Evolutionary conservation across 805 yeast species (phyloP).

Genomic region (Saturnispora mendoncae): DNA sequence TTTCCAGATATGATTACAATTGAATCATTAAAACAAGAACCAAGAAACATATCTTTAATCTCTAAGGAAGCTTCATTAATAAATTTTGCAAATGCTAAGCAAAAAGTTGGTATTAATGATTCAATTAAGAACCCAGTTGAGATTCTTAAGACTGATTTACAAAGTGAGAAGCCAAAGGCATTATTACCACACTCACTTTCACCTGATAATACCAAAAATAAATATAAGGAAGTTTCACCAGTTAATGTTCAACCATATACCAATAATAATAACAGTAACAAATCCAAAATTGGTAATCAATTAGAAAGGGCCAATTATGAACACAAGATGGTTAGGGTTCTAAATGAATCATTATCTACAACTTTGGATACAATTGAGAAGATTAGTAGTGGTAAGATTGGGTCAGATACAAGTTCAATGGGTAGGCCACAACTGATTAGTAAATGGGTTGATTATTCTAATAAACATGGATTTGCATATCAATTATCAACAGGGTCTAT

Average conservation of each 20-base stretch:
- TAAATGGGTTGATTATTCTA: conserved; percentile 97
- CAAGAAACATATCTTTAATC: conserved; percentile 45
- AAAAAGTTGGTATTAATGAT: conserved; percentile 45
- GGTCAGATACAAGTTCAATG: conserved; percentile 10
- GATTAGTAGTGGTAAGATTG: conserved; percentile 21
- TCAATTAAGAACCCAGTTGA: conserved; percentile 55
- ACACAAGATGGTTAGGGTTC: conserved; percentile 21
- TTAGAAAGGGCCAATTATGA: conserved; percentile 25
- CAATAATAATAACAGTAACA: conserved; percentile 2
- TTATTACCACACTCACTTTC: conserved; percentile 84
- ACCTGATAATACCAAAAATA: conserved; percentile 83
- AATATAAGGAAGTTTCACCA: conserved; percentile 61
- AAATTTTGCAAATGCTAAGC: conserved; percentile 60
- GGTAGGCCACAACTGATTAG: conserved; percentile 65
- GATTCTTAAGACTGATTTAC: conserved; percentile 58
- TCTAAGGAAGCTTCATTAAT: conserved; percentile 52
- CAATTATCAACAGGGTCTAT: conserved; percentile 84
- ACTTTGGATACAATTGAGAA: conserved; percentile 24
- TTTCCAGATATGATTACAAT: conserved; percentile 68
- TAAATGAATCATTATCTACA: conserved; percentile 23
- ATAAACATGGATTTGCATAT: conserved; percentile 91
- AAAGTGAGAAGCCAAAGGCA: conserved; percentile 56
- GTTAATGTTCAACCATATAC: conserved; percentile 20
- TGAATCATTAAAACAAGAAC: conserved; percentile 53
- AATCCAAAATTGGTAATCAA: conserved; percentile 22